A percentile compares a stretch with the other conserved stretches of the same genome.
Conservation (phyloP, 2,329 filamentous ascomycete species). For the Fusarium succisae region DNA sequence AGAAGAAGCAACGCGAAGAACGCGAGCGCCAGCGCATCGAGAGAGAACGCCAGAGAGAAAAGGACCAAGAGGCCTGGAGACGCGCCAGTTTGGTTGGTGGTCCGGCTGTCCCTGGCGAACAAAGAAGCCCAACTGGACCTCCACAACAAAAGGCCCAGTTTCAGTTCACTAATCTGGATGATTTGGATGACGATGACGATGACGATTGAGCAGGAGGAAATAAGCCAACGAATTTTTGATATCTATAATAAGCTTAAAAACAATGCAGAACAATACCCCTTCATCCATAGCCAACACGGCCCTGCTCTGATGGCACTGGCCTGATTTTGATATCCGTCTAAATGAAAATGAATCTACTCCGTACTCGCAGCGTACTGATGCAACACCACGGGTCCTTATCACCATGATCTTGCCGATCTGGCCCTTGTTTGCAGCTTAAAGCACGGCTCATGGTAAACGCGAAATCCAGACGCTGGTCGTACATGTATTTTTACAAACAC, state of each 20-base stretch:
- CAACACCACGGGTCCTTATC: not conserved
- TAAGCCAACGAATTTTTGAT: not conserved
- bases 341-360: conserved; percentile 30
- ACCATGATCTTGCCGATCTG: conserved; percentile 1
- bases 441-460: conserved; percentile 9
- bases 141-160: conserved; percentile 61
- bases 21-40: conserved; percentile 52
- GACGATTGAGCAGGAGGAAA: conserved; percentile 41
- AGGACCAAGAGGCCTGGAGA: conserved; percentile 54
- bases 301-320: conserved; percentile 11
- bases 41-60: conserved; percentile 54
- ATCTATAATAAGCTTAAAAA: conserved; percentile 31
- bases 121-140: conserved; percentile 38
- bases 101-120: conserved; percentile 40
- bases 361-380: conserved; percentile 22
- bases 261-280: conserved; percentile 18
- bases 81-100: conserved; percentile 49
- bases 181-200: conserved; percentile 57
- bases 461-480: conserved; percentile 42
- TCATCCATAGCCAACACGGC: conserved; percentile 26
- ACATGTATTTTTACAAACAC: conserved; percentile 46
- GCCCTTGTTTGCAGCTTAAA: not conserved
- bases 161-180: conserved; percentile 63
- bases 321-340: conserved; percentile 30
- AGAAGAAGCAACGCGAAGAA: conserved; percentile 53